Conservation (phyloP, 2,329 filamentous ascomycete species). For the Ophiognomonia clavigignenti-juglandacearum region DNA sequence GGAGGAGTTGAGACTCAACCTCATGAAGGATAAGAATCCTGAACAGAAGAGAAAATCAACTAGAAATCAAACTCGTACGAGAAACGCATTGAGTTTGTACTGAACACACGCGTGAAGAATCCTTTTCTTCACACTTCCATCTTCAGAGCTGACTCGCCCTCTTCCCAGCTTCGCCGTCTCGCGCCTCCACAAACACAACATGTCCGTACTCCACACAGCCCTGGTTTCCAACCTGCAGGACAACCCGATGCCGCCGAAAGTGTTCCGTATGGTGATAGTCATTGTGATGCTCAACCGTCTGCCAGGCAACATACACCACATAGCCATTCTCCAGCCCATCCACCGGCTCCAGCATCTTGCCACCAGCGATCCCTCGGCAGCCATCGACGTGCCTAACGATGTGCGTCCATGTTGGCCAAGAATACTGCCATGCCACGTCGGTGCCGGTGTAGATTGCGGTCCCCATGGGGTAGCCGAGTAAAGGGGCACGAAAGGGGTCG, state of each 20-base stretch:
- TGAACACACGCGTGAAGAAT: too few relatives aligned
- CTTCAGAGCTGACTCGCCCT: constrained; percentile 3
- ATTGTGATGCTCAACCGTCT: constrained; percentile 26
- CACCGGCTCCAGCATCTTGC: constrained; percentile 27
- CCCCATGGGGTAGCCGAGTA: constrained; percentile 23
- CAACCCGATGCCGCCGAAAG: constrained; percentile 24
- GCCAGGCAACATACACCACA: constrained; percentile 31
- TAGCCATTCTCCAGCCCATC: constrained; percentile 23
- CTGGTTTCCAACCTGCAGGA: constrained; percentile 24
- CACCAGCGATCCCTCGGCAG: constrained; percentile 28
- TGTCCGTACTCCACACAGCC: constrained; percentile 30
- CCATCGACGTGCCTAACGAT: constrained; percentile 21
- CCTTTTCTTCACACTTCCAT: too few relatives aligned
- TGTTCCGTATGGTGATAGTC: constrained; percentile 29
- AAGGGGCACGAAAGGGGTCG: constrained; percentile 17
- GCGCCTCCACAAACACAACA: constrained; percentile 22
- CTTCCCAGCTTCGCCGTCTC: background rate
- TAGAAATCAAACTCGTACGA: too few relatives aligned
- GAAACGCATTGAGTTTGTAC: too few relatives aligned
- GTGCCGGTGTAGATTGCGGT: constrained; percentile 27
- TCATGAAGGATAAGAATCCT: too few relatives aligned
- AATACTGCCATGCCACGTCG: constrained; percentile 16
- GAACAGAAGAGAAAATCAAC: too few relatives aligned
- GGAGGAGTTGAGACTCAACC: too few relatives aligned
- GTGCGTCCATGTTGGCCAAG: constrained; percentile 22